Evolutionary conservation across 441 rosid species (phyloP).

Genomic region (Populus hybrid): DNA sequence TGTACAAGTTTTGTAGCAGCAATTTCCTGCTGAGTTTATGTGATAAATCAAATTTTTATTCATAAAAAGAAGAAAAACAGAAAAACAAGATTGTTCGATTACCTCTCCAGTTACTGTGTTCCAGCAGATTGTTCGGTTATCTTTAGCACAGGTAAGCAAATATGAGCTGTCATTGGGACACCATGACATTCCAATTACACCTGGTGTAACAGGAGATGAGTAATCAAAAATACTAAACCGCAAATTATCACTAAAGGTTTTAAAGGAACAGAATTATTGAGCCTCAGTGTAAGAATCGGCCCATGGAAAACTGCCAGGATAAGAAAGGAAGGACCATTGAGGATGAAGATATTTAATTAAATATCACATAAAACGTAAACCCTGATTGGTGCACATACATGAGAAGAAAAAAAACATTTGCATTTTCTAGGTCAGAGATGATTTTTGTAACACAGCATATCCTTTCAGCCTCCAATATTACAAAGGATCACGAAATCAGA

Average conservation of each 20-base stretch:
- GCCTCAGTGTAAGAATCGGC: not conserved
- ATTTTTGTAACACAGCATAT: not conserved
- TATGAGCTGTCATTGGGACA: constrained; percentile 92
- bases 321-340: not conserved
- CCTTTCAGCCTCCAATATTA: not conserved
- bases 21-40: no score
- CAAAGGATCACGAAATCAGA: not conserved
- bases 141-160: constrained; percentile 96
- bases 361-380: not conserved
- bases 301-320: not conserved
- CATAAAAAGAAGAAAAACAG: not conserved
- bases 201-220: constrained; percentile 36
- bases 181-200: constrained; percentile 99
- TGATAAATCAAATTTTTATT: not conserved
- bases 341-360: not conserved
- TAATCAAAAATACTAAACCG: constrained; percentile 13
- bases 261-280: not conserved
- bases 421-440: not conserved
- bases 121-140: constrained; percentile 99
- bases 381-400: not conserved
- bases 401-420: not conserved
- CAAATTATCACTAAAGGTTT: not conserved
- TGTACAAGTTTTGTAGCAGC: no score
- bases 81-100: not conserved
- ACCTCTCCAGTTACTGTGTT: constrained; percentile 92